Percentiles rank a stretch among this genome's conserved stretches.
Conservation (phyloP, 2,329 filamentous ascomycete genomes). For the Rutstroemia sp. region DNA sequence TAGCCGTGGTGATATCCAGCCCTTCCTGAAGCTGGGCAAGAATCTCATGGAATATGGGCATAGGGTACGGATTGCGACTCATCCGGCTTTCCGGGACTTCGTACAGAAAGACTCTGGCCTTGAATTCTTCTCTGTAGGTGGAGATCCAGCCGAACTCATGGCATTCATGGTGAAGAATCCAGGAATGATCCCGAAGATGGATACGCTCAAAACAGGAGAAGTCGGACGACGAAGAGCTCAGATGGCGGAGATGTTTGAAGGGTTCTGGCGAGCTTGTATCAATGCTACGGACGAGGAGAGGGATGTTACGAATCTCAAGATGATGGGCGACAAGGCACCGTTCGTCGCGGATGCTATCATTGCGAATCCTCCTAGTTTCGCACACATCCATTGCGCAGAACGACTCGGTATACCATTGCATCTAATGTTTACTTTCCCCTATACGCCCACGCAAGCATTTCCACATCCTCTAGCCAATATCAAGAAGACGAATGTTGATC, state of each 20-base stretch:
- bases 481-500: slow-evolving; percentile 63
- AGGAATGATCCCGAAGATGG: slow-evolving; percentile 66
- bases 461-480: slow-evolving; percentile 68
- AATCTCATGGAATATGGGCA: slow-evolving; percentile 67
- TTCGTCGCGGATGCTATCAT: slow-evolving; percentile 77
- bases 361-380: slow-evolving; percentile 73
- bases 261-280: slow-evolving; percentile 74
- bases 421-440: slow-evolving; percentile 86
- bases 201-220: slow-evolving; percentile 66
- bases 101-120: slow-evolving; percentile 64
- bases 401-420: slow-evolving; percentile 70
- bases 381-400: slow-evolving; percentile 74
- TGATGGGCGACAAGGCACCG: slow-evolving; percentile 54
- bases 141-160: slow-evolving; percentile 76
- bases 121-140: slow-evolving; percentile 75
- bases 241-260: slow-evolving; percentile 78
- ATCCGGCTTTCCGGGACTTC: slow-evolving; percentile 70
- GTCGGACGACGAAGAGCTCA: slow-evolving; percentile 57
- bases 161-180: slow-evolving; percentile 80
- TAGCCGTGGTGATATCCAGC: slow-evolving; percentile 72
- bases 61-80: slow-evolving; percentile 70
- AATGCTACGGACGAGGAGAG: slow-evolving; percentile 64
- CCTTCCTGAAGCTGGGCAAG: slow-evolving; percentile 69
- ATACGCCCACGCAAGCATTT: slow-evolving; percentile 67
- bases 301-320: slow-evolving; percentile 52